Conservation (phyloP, 1,139 yeast genomes). For the Pichia sp. region DNA sequence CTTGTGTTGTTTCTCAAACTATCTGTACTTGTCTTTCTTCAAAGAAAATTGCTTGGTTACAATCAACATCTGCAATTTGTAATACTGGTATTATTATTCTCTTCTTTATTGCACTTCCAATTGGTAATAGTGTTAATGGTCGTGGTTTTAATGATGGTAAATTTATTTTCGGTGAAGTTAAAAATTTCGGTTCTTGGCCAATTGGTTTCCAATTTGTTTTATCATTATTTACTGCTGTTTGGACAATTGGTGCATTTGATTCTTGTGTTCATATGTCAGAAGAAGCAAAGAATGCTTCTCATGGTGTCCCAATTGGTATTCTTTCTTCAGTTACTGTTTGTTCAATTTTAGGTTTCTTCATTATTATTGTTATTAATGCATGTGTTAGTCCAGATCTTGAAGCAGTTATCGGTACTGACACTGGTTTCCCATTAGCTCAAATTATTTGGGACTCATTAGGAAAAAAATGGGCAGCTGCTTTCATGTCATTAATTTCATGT, state of each 20-base stretch:
- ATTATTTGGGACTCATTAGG: slow-evolving; percentile 61
- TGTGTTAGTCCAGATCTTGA: slow-evolving; percentile 48
- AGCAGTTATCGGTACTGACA: slow-evolving; percentile 38
- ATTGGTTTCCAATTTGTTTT: slow-evolving; percentile 61
- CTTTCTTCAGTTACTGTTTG: slow-evolving; percentile 53
- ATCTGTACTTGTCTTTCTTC: slow-evolving; percentile 45
- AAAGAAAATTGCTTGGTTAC: slow-evolving; percentile 48
- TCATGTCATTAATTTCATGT: slow-evolving; percentile 52
- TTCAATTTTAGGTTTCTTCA: slow-evolving; percentile 54
- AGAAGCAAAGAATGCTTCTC: slow-evolving; percentile 60
- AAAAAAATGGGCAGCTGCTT: slow-evolving; percentile 61
- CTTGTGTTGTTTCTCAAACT: slow-evolving; percentile 41
- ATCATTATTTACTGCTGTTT: slow-evolving; percentile 55
- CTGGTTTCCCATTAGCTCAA: slow-evolving; percentile 60
- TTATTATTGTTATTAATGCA: slow-evolving; percentile 50
- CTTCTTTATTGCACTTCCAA: slow-evolving; percentile 64
- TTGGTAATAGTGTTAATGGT: slow-evolving; percentile 34
- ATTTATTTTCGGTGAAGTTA: slow-evolving; percentile 51
- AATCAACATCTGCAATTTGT: slow-evolving; percentile 50
- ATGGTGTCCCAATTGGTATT: slow-evolving; percentile 68
- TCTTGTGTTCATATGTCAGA: slow-evolving; percentile 70
- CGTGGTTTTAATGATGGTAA: slow-evolving; percentile 36
- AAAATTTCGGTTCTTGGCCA: slow-evolving; percentile 53
- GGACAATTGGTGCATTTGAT: slow-evolving; percentile 67
- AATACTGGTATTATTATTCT: slow-evolving; percentile 50